Evolutionary conservation across 208 protist species (phyloP), one percentile per base, ranked within the genome.

Genomic region (Entamoeba nuttalli): DNA sequence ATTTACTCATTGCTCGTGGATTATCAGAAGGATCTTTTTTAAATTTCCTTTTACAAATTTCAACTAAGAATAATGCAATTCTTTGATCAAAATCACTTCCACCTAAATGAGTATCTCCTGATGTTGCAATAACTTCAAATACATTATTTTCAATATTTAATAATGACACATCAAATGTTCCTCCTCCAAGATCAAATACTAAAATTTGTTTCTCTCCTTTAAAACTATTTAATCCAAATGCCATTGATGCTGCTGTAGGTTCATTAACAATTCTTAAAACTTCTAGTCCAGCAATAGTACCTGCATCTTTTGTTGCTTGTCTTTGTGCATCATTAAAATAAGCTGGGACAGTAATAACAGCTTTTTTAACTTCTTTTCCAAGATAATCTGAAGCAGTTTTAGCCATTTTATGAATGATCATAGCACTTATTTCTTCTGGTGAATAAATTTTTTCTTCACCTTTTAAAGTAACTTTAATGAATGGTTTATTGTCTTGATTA

Each of bases 261-360:
- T 99, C 98, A 97, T 99, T 99, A 96, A 99, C 99, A 95, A 99
- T 99, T 95, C 99, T 98, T 99, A 99, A 94, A 48, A 99, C 98
- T 52, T 99, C 98, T 2, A 99, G 97, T n/a, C 99, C 99, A 30
- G 99, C 97, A 95, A 99, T 99, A 25, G 95, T 95, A 93, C 99
- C 99, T 17, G 99, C 99, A 96, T 99, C 98, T 97, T 99, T 99
- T 15, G 99, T 99, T 15, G 99, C 99, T 98, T 99, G 98, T 84
- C 99, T 97, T 98, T 99, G 99, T 7, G 98, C 98, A 97, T 99
- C 99, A 97, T 99, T 99, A 97, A 99, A 99, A 96, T 99, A 99
- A 52, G 99, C 99, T 35, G 99, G 99, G 35, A 99, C 98, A 5
- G 99, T 99, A 52, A 99, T 97, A 19, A 99, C 98, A 35, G 98